Conservation (phyloP, 257 asterid genomes). For the Cinchona pubescens region DNA sequence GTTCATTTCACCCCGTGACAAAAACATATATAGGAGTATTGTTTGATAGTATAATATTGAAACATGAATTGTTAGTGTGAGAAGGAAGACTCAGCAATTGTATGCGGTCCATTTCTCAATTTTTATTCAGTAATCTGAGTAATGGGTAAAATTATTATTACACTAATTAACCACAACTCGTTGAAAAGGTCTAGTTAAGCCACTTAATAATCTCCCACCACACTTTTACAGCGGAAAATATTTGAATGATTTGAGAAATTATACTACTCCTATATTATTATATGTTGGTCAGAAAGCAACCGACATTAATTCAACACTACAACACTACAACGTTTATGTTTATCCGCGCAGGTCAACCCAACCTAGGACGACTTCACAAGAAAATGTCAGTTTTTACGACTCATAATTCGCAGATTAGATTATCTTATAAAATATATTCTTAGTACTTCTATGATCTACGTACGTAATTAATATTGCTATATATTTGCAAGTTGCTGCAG, state of each 20-base stretch:
- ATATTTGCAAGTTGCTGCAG: slow-evolving; percentile 11
- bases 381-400: background rate
- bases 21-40: background rate
- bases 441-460: no score
- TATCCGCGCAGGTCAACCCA: background rate
- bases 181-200: background rate
- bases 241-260: background rate
- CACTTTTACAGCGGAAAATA: background rate
- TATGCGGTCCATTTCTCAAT: no score
- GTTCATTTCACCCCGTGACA: background rate
- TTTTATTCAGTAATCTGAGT: no score
- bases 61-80: background rate
- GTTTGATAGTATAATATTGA: background rate
- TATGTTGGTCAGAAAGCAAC: slow-evolving; percentile 12
- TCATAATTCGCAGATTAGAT: slow-evolving; percentile 1
- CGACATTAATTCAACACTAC: background rate
- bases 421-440: background rate
- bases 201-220: background rate
- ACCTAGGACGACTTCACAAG: background rate
- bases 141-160: background rate
- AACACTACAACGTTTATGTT: background rate
- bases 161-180: no score
- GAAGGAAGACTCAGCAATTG: background rate
- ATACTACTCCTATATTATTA: no score
- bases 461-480: no score